A percentile compares a stretch with the other conserved stretches of the same genome.
Evolutionary conservation across 441 rosid species (phyloP).

Genomic region (Mallotus japonicus): DNA sequence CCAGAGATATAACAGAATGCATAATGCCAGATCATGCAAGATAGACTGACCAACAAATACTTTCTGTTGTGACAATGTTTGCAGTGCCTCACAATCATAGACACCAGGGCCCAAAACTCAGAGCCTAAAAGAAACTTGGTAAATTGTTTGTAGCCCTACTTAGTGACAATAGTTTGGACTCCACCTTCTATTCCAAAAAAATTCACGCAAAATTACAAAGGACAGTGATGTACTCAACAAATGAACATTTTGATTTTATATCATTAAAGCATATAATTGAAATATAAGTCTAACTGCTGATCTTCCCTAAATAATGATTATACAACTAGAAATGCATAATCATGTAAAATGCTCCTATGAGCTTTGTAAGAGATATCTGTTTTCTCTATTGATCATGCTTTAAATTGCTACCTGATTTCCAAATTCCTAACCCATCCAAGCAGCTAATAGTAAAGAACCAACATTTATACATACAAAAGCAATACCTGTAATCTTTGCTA

Average conservation of each 20-base stretch:
- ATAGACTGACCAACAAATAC: conserved; percentile 22
- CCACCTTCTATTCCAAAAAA: neutral
- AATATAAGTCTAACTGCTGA: neutral
- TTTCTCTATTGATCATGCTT: neutral
- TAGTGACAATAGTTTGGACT: neutral
- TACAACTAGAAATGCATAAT: neutral
- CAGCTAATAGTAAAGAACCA: neutral
- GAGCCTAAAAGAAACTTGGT: conserved; percentile 25
- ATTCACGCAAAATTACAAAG: conserved; percentile 8
- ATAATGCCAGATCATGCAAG: conserved; percentile 19
- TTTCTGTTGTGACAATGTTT: neutral
- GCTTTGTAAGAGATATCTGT: neutral
- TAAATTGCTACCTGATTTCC: neutral
- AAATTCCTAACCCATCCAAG: conserved; percentile 6
- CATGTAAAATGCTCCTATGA: neutral
- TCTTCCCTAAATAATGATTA: neutral
- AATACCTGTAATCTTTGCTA: conserved; percentile 55
- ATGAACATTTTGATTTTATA: conserved; percentile 9
- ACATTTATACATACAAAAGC: neutral
- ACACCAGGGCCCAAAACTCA: conserved; percentile 45
- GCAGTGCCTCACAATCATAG: conserved; percentile 7
- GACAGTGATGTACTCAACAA: neutral
- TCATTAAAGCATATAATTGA: conserved; percentile 4
- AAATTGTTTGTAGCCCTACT: conserved; percentile 17
- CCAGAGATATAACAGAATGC: conserved; percentile 19